A percentile compares a stretch with the other conserved stretches of the same genome.
Evolutionary conservation across 2,329 filamentous ascomycete species (phyloP).

Genomic region (Exophiala calicioides): DNA sequence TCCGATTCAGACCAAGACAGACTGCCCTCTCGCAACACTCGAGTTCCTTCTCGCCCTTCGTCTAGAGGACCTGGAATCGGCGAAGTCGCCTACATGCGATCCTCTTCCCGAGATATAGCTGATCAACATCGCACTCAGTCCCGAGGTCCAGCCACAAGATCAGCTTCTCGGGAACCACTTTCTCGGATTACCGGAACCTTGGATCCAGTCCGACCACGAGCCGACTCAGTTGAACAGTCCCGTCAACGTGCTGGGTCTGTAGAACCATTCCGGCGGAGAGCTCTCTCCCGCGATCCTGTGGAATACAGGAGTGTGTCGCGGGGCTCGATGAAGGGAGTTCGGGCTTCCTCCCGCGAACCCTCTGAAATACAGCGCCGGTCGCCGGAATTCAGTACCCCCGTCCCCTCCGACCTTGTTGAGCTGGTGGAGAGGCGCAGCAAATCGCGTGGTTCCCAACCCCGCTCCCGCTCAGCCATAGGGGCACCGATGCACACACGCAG

Average conservation of each 20-base stretch:
- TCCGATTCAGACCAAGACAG: conserved; percentile 8
- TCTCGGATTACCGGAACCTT: conserved; percentile 6
- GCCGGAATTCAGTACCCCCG: too few species aligned
- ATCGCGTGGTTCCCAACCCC: neutral
- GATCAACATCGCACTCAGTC: neutral
- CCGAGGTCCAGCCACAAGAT: conserved; percentile 6
- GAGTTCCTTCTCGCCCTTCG: conserved; percentile 12
- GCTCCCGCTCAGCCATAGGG: too few species aligned
- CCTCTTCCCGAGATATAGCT: conserved; percentile 9
- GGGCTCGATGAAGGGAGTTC: neutral
- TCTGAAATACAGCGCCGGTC: too few species aligned
- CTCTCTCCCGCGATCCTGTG: conserved; percentile 11
- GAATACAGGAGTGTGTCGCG: conserved; percentile 3
- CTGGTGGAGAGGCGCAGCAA: neutral
- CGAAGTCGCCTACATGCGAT: conserved; percentile 23
- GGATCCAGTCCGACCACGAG: conserved; percentile 10
- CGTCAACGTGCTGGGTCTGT: conserved; percentile 12
- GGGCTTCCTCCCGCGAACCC: neutral
- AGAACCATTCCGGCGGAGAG: conserved; percentile 11
- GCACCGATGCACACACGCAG: too few species aligned
- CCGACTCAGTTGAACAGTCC: too few species aligned
- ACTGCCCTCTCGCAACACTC: conserved; percentile 5
- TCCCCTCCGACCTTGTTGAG: too few species aligned
- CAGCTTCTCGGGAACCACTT: conserved; percentile 19
- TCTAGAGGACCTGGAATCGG: conserved; percentile 22